Base-by-base conservation (phyloP, 345 rosid species). In the Eucalyptus polybractea region DNA sequence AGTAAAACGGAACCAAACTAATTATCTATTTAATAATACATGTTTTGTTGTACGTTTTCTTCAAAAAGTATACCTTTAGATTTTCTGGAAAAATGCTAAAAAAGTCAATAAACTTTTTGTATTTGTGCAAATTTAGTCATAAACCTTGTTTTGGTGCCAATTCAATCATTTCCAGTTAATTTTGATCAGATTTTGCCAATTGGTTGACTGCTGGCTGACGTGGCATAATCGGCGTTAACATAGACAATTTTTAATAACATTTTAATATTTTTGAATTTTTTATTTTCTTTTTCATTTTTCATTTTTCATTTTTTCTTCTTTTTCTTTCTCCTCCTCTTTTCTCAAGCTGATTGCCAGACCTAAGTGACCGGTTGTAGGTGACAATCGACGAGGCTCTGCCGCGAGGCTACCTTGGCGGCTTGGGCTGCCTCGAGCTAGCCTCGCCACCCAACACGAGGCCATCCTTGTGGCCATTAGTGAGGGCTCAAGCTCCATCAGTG, bases 191-290 rank as follows among this genome's bases (percentile, higher is more conserved):
- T 49, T 49, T 49, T 11, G 1, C 5, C 1, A 0, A 47, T 0
- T 47, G 1, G 47, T 2, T 2, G 10, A 8, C 2, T 2, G 11
- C 0, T 1, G 4, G 10, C 49, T 3, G 7, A 45, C 10, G 1
- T 45, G 49, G 0, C 49, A 45, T 3, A 0, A 45, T 47, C 49
- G 1, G 12, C 1, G 49, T 0, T 4, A 1, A 47, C 13, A 0
- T 47, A 0, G 49, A 47, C 1, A 49, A 49, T 49, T 49, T 49
- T 49, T 49, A 49, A 49, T 49, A 49, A 49, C 1, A 49, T 49
- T 49, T 49, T 11, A 49, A 49, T 49, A 11, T 49, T 49, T 47
- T 47, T 47, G 2, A 47, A 47, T 4, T 10, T 10, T 47, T 47
- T 11, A 0, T 10, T 10, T 47, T 10, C 1, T 11, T 47, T 47